Base-by-base conservation (phyloP, 768 basidiomycete genomes). In the Tephrocybe sp. region DNA sequence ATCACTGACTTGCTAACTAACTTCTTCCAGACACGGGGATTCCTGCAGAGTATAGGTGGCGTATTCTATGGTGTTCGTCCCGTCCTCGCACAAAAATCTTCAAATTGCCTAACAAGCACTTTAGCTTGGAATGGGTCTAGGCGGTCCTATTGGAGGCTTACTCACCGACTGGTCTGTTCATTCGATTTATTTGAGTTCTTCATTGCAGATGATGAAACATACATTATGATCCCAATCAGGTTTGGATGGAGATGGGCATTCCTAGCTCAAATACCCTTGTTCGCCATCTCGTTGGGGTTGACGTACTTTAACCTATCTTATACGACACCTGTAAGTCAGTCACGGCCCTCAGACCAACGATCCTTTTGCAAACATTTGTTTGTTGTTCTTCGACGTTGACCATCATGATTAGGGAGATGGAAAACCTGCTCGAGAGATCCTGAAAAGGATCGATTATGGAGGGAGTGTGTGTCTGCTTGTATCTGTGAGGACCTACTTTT, bases 191-290 rank as follows among this genome's bases (percentile, higher is more conserved):
- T 42, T 50, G 7, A 40, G 20, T 13, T 23, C 42, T 34, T 41
- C 20, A 49, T 12, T 14, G 22, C 23, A 19, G 14, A 19, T 51
- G 26, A 26, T n/a, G n/a, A 26, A 26, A 26, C 26, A 4, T 26
- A 26, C 26, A n/a, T n/a, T n/a, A n/a, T n/a, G n/a, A n/a, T n/a
- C 26, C 7, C 4, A 26, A 26, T 26, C 26, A 88, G 86, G 66
- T 65, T 88, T 30, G 89, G 89, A 2, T 90, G 88, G 89, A 72
- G 88, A 60, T 87, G 82, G 79, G 89, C 89, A 1, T 91, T 91
- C 67, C 71, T 89, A 0, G 66, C 85, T 39, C 89, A 91, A 60
- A 65, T 84, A 14, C 87, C 89, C 20, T 59, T 90, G 23, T 90
- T 87, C 59, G 56, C 69, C 5, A 14, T 85, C 8, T 84, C 87